phyloP scores from a whole-genome alignment of 345 rosid genomes.

The Garcia nutans region DNA sequence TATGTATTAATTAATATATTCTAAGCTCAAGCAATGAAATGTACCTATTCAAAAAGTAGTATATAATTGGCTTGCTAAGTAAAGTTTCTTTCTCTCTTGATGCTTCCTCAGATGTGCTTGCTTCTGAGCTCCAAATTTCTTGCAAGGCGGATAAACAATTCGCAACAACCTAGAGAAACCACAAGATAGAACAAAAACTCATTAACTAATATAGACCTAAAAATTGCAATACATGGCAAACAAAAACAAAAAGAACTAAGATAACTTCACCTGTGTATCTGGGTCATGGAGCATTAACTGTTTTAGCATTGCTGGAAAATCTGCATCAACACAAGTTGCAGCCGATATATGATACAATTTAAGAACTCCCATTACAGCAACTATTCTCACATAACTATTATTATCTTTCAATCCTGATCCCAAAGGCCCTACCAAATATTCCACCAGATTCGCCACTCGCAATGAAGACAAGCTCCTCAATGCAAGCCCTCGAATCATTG shows the following conservation, averaged over 20 bases:
- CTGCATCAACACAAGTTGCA: constrained; percentile 79
- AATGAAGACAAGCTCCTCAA: constrained; percentile 86
- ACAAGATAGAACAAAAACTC: not conserved
- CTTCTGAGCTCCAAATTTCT: constrained; percentile 94
- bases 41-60: constrained; percentile 76
- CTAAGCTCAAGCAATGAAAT: constrained; percentile 14
- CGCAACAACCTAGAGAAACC: constrained; percentile 67
- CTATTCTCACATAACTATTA: constrained; percentile 82
- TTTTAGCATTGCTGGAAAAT: constrained; percentile 74
- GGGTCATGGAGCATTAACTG: constrained; percentile 84
- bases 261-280: constrained; percentile 67
- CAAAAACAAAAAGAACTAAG: constrained; percentile 5
- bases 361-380: constrained; percentile 85
- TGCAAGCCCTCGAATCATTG: constrained; percentile 96
- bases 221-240: not conserved
- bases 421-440: constrained; percentile 94
- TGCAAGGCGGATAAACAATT: constrained; percentile 86
- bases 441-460: constrained; percentile 86
- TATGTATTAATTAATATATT: not conserved
- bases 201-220: not conserved
- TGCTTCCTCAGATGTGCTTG: constrained; percentile 86
- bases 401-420: constrained; percentile 76
- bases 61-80: constrained; percentile 74
- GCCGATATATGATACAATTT: constrained; percentile 91
- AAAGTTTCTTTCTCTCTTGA: constrained; percentile 74